A percentile compares a stretch with the other conserved stretches of the same genome.
Evolutionary conservation across 2,329 filamentous ascomycete species (phyloP).

Genomic region (Rutstroemia sp.): DNA sequence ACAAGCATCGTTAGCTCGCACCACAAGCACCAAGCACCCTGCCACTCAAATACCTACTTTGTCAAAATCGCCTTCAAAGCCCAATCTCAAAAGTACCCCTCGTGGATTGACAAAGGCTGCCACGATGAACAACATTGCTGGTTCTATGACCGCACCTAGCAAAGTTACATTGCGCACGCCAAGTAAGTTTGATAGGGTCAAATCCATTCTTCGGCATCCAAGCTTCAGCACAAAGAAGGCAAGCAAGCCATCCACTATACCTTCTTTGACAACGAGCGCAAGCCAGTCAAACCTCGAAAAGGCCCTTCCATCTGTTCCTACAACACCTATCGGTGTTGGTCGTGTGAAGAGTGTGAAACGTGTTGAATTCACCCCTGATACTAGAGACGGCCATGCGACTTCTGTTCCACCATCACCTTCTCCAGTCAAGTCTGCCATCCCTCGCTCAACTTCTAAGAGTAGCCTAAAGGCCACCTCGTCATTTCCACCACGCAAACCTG

Average conservation of each 20-base stretch:
- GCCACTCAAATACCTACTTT: conserved; percentile 39
- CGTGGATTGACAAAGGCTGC: conserved; percentile 46
- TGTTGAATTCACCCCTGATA: conserved; percentile 72
- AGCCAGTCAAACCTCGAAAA: conserved; percentile 48
- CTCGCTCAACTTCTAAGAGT: conserved; percentile 35
- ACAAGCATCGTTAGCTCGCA: conserved; percentile 62
- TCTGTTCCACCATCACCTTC: conserved; percentile 45
- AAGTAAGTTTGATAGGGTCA: conserved; percentile 40
- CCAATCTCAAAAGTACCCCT: conserved; percentile 34
- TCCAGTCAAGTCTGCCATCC: conserved; percentile 43
- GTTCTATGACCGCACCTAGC: conserved; percentile 26
- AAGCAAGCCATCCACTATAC: conserved; percentile 17
- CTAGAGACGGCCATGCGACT: conserved; percentile 39
- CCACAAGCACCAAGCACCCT: conserved; percentile 46
- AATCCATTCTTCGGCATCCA: conserved; percentile 45
- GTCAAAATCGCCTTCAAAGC: conserved; percentile 48
- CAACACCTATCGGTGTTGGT: conserved; percentile 43
- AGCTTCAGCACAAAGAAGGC: conserved; percentile 20
- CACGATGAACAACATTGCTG: conserved; percentile 40
- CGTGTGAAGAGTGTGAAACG: conserved; percentile 59
- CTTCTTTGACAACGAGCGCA: conserved; percentile 29
- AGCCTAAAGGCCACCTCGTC: conserved; percentile 17
- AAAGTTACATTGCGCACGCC: conserved; percentile 20
- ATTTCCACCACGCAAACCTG: not conserved
- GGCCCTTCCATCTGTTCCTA: conserved; percentile 44